A percentile compares a stretch with the other conserved stretches of the same genome.
These are phyloP conservation scores for Arctium lappa DNA, from an alignment of 129 eudicot species.

Conservation along the genomic window DNA sequence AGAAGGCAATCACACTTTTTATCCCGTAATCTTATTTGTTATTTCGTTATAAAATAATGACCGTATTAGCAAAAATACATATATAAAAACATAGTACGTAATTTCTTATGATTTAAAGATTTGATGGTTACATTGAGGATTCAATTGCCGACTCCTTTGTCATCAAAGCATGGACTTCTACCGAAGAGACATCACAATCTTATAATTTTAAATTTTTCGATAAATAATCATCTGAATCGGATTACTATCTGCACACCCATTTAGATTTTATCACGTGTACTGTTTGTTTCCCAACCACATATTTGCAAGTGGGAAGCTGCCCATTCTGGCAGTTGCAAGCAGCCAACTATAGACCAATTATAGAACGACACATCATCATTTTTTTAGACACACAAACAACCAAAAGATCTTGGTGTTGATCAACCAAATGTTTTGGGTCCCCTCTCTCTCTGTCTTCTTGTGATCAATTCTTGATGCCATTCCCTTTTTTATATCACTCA, in stretches of 20 bases:
- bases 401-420: slow-evolving; percentile 17
- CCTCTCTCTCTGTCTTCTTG: background rate
- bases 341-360: slow-evolving; percentile 21
- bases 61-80: too few relatives aligned
- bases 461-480: background rate
- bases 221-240: background rate
- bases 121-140: too few relatives aligned
- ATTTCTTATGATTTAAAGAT: too few relatives aligned
- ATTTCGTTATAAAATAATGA: too few relatives aligned
- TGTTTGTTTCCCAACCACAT: slow-evolving; percentile 17
- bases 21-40: background rate
- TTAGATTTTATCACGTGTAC: background rate
- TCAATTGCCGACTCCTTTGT: too few relatives aligned
- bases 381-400: slow-evolving; percentile 12
- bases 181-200: background rate
- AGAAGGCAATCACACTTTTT: background rate
- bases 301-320: slow-evolving; percentile 29
- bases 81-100: too few relatives aligned
- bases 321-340: slow-evolving; percentile 20
- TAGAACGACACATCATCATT: slow-evolving; percentile 12
- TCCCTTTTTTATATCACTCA: background rate
- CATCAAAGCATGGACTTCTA: background rate
- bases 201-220: background rate
- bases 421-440: slow-evolving; percentile 16
- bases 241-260: too few relatives aligned